A percentile compares a stretch with the other conserved stretches of the same genome.
Evolutionary conservation across 2,329 filamentous ascomycete species (phyloP).

Genomic region (Aspergillus arachidicola): DNA sequence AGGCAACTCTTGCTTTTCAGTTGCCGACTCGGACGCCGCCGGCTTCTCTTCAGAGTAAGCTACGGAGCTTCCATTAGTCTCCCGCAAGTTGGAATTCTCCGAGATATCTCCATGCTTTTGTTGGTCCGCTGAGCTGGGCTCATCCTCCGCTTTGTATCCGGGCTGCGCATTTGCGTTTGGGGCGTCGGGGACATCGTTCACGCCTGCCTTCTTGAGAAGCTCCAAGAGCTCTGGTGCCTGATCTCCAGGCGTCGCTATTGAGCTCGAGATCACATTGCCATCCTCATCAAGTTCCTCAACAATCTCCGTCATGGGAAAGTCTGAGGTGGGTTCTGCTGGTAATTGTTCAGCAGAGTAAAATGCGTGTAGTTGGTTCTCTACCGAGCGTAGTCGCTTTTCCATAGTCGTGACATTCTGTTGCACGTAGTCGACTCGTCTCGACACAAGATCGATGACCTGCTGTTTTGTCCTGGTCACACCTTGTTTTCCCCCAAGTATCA

Average conservation of each 20-base stretch:
- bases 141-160: conserved; percentile 18
- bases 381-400: conserved; percentile 69
- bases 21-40: conserved; percentile 22
- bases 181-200: conserved; percentile 52
- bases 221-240: conserved; percentile 69
- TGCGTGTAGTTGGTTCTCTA: conserved; percentile 67
- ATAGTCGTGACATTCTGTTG: conserved; percentile 75
- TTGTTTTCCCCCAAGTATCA: conserved; percentile 52
- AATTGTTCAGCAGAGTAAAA: conserved; percentile 63
- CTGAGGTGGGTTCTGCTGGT: conserved; percentile 64
- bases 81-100: conserved; percentile 1
- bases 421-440: conserved; percentile 85
- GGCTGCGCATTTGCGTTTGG: conserved; percentile 14
- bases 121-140: background rate
- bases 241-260: conserved; percentile 67
- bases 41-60: conserved; percentile 6
- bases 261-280: conserved; percentile 75
- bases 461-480: conserved; percentile 54
- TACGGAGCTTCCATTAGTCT: conserved; percentile 10
- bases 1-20: conserved; percentile 38
- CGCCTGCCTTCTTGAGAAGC: conserved; percentile 74
- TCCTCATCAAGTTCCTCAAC: conserved; percentile 89
- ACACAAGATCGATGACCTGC: conserved; percentile 69
- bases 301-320: conserved; percentile 82
- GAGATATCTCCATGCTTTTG: conserved; percentile 1